Base-by-base conservation (phyloP, 768 basidiomycete genomes). In the Glaciozyma antarctica region DNA sequence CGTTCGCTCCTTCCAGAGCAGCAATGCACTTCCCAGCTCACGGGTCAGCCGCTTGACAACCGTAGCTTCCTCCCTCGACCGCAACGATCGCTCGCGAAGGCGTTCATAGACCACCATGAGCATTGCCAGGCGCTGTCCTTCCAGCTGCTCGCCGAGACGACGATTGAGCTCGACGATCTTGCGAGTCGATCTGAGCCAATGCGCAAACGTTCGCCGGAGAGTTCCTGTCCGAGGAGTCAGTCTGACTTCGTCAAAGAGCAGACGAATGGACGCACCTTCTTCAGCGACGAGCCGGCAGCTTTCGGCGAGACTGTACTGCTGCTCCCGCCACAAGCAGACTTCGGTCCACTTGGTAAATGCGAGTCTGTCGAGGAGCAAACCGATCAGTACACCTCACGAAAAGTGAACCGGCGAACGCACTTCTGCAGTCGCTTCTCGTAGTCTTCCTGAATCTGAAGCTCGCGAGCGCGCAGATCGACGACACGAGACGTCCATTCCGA, bases 401-500 rank as follows among this genome's bases (percentile, higher is more conserved):
- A 1, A 24, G 15, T n/a, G 51, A 22, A 28, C 15, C n/a, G n/a
- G 9, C 9, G 26, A 16, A 26, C 26, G n/a, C 24, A 52, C 51
- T 24, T n/a, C 5, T 5, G 17, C 15, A 32, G 15, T 8, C 30
- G 15, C 17, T 54, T 17, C 28, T 32, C 30, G 53, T 32, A 32
- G 5, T 54, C 16, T 5, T 30, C 53, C 30, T 54, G 28, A 32
- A 32, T 30, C 21, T 54, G 28, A 16, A 24, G 53, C 19, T 58
- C 57, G 24, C 57, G 34, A n/a, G 34, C 34, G 4, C 38, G 41
- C 26, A 58, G 6, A 17, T 41, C 57, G 57, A 58, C 41, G 43
- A 68, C 53, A 21, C 61, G 63, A 3, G 34, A 21, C 12, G 47
- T 55, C 68, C 68, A 69, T 2, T 24, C 38, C 5, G 26, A 9